phyloP scores from a whole-genome alignment of 2,329 filamentous ascomycete genomes.

The Trichoderma asperellum region DNA sequence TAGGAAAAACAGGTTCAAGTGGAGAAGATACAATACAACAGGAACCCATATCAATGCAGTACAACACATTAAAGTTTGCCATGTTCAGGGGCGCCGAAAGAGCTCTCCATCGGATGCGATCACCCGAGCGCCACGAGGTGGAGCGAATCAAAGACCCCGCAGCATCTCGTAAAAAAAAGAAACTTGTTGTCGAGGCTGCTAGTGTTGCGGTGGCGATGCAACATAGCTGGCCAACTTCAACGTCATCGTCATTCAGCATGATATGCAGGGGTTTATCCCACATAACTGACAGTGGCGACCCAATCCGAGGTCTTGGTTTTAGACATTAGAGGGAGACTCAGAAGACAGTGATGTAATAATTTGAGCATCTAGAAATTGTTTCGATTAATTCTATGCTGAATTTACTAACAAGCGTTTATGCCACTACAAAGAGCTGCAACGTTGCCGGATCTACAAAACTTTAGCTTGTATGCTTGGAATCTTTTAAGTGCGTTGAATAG shows the following conservation, averaged over 20 bases:
- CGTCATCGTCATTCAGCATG: constrained; percentile 5
- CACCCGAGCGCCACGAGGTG: constrained; percentile 5
- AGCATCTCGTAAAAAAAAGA: constrained; percentile 8
- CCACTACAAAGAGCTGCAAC: neutral
- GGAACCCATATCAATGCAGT: neutral
- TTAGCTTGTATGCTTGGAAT: neutral
- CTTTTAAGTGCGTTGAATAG: neutral
- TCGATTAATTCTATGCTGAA: neutral
- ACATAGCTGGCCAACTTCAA: constrained; percentile 2
- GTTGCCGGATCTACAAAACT: constrained; percentile 2
- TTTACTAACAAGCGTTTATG: neutral
- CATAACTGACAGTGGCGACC: neutral
- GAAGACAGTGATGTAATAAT: neutral
- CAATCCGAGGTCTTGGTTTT: neutral
- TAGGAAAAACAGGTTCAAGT: neutral
- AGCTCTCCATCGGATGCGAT: constrained; percentile 13
- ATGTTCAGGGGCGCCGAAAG: neutral
- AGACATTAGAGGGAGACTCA: neutral
- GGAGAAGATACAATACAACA: neutral
- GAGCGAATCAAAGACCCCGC: neutral
- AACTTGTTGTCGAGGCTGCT: neutral
- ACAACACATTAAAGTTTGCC: neutral
- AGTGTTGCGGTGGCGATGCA: constrained; percentile 17
- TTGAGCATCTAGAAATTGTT: neutral
- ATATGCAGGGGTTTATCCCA: constrained; percentile 6